Evolutionary conservation across 192 early-diverging fungal genomes (phyloP).

Genomic region (Gamsiella multidivaricata): DNA sequence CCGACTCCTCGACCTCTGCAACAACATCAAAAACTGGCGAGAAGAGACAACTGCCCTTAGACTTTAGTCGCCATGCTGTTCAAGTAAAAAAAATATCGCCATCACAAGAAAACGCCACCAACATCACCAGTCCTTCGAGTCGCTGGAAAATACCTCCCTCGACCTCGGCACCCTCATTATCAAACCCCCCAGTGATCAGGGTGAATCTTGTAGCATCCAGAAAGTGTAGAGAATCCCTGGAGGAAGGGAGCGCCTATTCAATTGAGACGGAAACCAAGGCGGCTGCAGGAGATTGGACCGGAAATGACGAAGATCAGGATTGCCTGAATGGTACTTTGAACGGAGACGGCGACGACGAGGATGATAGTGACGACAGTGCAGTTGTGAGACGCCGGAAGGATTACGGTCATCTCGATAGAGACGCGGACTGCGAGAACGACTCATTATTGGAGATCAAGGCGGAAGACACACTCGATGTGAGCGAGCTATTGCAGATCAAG

Average conservation of each 20-base stretch:
- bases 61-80: conserved; percentile 51
- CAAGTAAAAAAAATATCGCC: conserved; percentile 23
- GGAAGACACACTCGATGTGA: not conserved
- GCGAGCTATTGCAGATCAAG: conserved; percentile 10
- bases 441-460: not conserved
- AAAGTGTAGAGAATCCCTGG: not conserved
- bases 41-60: conserved; percentile 44
- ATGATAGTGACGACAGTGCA: not conserved
- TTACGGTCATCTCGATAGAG: not conserved
- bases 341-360: conserved; percentile 17
- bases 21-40: conserved; percentile 9
- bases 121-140: not conserved
- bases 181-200: conserved; percentile 28
- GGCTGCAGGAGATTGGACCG: not conserved
- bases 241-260: not conserved
- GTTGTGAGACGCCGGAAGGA: not conserved
- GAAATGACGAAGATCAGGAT: not conserved
- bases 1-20: not conserved
- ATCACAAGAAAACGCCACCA: conserved; percentile 25
- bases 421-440: not conserved
- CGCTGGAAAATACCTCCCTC: not conserved
- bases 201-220: conserved; percentile 21
- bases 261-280: not conserved
- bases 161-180: not conserved
- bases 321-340: not conserved